A percentile compares a stretch with the other conserved stretches of the same genome.
Conservation (phyloP, 768 basidiomycete genomes). For the Podaxis rugospora region DNA sequence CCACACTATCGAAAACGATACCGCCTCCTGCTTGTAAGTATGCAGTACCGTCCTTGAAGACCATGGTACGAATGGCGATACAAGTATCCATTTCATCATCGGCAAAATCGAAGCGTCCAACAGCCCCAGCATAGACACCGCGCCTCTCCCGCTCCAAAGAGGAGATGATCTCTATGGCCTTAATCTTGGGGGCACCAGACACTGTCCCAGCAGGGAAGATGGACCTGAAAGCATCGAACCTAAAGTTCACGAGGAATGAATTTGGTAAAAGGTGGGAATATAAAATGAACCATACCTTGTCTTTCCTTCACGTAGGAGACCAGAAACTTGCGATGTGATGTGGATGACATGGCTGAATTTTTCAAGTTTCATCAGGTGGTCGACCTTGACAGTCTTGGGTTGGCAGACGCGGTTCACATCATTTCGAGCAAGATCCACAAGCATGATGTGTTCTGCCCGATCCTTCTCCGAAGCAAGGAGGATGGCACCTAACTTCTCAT, state of each 20-base stretch:
- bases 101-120: slow-evolving; percentile 97
- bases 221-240: slow-evolving; percentile 97
- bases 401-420: slow-evolving; percentile 98
- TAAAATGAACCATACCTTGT: slow-evolving; percentile 54
- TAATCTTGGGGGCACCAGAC: slow-evolving; percentile 98
- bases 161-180: slow-evolving; percentile 91
- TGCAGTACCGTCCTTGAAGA: slow-evolving; percentile 86
- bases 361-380: slow-evolving; percentile 88
- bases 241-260: slow-evolving; percentile 23
- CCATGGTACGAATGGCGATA: slow-evolving; percentile 98
- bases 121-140: slow-evolving; percentile 95
- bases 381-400: slow-evolving; percentile 93
- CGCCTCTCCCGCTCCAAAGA: slow-evolving; percentile 84
- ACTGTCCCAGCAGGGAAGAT: slow-evolving; percentile 99
- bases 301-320: slow-evolving; percentile 72
- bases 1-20: slow-evolving; percentile 94
- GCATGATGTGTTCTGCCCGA: slow-evolving; percentile 97
- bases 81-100: slow-evolving; percentile 96
- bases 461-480: slow-evolving; percentile 89
- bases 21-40: slow-evolving; percentile 97
- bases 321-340: slow-evolving; percentile 92
- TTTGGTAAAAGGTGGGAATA: background rate
- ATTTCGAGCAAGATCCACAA: slow-evolving; percentile 96
- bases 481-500: slow-evolving; percentile 68
- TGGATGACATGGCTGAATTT: slow-evolving; percentile 99